Percentiles rank a stretch among this genome's conserved stretches.
Evolutionary conservation across 768 basidiomycete genomes (phyloP).

Genomic region (Ephemerocybe angulata): DNA sequence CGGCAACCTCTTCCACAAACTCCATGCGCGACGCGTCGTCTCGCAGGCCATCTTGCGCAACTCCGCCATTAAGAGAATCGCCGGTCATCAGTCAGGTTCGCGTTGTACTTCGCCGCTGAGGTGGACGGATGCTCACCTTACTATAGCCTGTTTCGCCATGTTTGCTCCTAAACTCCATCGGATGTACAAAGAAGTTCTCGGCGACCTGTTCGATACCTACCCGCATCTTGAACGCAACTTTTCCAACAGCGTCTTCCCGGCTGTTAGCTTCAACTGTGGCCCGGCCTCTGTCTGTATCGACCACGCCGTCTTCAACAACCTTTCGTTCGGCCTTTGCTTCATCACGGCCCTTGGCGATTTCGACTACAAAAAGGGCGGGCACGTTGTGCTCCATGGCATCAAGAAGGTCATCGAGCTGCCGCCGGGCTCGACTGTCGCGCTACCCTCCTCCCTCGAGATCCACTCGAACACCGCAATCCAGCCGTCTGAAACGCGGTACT

Average conservation of each 20-base stretch:
- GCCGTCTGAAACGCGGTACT: neutral
- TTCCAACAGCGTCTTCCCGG: neutral
- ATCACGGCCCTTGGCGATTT: neutral
- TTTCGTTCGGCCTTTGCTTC: conserved; percentile 1
- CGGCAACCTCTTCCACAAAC: neutral
- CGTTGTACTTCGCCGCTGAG: neutral
- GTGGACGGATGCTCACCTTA: neutral
- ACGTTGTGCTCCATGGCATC: neutral
- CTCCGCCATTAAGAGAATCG: neutral
- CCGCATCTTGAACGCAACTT: neutral
- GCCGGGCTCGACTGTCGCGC: neutral
- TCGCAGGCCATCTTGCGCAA: neutral
- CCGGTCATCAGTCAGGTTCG: neutral
- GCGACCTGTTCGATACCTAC: neutral
- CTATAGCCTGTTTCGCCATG: neutral
- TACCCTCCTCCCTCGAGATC: neutral
- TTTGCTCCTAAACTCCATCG: neutral
- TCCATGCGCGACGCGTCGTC: neutral
- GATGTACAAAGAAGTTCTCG: neutral
- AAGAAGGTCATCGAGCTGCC: conserved; percentile 2
- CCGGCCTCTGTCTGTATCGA: neutral
- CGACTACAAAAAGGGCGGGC: neutral
- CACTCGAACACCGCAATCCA: neutral
- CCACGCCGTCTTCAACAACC: conserved; percentile 1
- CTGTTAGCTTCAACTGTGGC: conserved; percentile 1